phyloP scores from a whole-genome alignment of 1,284 basidiomycete species.

The Ceratobasidium sp. region DNA sequence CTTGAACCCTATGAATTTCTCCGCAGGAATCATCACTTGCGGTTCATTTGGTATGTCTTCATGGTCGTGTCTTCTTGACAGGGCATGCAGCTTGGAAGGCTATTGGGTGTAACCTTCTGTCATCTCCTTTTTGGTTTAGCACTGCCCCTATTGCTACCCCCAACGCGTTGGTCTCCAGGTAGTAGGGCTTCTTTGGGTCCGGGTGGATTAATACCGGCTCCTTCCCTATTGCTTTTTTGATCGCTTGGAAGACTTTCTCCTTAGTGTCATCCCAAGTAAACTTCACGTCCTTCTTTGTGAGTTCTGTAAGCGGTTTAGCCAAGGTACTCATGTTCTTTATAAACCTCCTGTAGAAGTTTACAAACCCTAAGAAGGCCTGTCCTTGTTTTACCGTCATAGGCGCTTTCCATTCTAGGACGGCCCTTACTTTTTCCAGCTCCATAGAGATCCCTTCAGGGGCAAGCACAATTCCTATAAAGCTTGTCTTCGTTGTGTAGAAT shows the following conservation, averaged over 20 bases:
- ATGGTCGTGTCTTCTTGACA: slow-evolving; percentile 47
- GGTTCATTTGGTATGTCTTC: neutral
- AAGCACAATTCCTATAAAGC: neutral
- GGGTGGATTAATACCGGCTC: slow-evolving; percentile 13
- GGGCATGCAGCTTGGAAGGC: slow-evolving; percentile 47
- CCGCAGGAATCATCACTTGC: neutral
- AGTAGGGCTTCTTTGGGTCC: neutral
- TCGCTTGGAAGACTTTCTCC: slow-evolving; percentile 48
- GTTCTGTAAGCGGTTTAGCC: slow-evolving; percentile 47
- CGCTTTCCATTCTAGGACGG: slow-evolving; percentile 50
- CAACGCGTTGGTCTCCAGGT: slow-evolving; percentile 11
- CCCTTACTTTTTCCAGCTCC: slow-evolving; percentile 50
- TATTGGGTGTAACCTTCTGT: neutral
- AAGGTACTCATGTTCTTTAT: slow-evolving; percentile 49
- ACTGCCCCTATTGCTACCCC: slow-evolving; percentile 13
- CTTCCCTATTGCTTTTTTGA: slow-evolving; percentile 45
- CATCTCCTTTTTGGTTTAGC: neutral
- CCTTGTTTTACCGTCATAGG: slow-evolving; percentile 48
- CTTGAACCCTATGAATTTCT: neutral
- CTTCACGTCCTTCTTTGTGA: slow-evolving; percentile 46
- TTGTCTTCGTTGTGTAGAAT: neutral
- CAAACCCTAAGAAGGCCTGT: slow-evolving; percentile 53
- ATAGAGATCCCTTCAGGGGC: slow-evolving; percentile 41
- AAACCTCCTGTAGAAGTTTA: too few relatives aligned
- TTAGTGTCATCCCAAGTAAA: slow-evolving; percentile 43